Evolutionary conservation across 2,329 filamentous ascomycete species (phyloP), one percentile per base, ranked within the genome.

Genomic region (Hypoxylon sp.): DNA sequence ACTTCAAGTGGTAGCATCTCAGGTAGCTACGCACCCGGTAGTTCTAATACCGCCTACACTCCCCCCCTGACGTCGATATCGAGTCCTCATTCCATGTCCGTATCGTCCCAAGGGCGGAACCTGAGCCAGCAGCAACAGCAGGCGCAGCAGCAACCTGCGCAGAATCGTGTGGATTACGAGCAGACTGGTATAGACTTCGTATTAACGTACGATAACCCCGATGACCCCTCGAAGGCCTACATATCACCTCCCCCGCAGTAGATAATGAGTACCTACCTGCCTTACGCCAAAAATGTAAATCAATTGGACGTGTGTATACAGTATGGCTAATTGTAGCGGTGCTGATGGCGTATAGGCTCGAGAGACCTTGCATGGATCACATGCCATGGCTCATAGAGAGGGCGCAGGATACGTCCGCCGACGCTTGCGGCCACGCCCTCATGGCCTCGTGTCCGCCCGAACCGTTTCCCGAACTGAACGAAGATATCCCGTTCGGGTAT

Each of bases 281-380:
- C 9, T n/a, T 11, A 29, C 6, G 19, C 9, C 47, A 27, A 56
- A 63, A 63, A 67, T 34, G 67, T 56, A 69, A 71, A 67, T 66
- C 54, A 52, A 48, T 58, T 60, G 52, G 21, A 51, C 34, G 41
- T 56, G 23, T 41, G 37, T 62, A 68, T 73, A 75, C 67, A 74
- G 70, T 74, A 75, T 75, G 78, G 68, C 79, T 87, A 81, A 84
- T 82, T 75, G 77, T 78, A 76, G 74, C 76, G 76, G 72, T 74
- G 76, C 61, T 77, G 74, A 70, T 76, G 34, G 51, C 72, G 73
- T 86, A 85, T 91, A 92, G 86, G 77, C 91, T 97, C 79, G 94
- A 97, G 83, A 91, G 91, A 77, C 93, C 94, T 55, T 98, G 96
- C 84, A 96, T 97, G 87, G 89, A 94, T 73, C 94, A 97, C 79